Evolutionary conservation across 2,329 filamentous ascomycete species (phyloP).

Genomic region (Phyllosticta paracitricarpa): DNA sequence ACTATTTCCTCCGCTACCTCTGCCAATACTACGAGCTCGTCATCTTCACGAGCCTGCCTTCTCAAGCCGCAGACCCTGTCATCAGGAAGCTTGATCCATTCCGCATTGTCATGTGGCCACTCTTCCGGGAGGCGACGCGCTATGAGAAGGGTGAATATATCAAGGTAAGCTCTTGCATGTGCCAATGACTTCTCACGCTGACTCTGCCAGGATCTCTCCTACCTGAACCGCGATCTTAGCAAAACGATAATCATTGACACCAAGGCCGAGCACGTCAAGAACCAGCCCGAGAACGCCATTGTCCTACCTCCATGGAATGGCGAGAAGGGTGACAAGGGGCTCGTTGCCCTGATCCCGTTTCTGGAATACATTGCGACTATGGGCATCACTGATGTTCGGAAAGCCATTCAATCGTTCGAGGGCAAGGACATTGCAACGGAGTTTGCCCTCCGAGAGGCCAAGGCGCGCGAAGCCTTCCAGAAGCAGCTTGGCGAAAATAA

Average conservation of each 20-base stretch:
- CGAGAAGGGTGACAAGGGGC: conserved; percentile 68
- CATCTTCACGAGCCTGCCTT: conserved; percentile 84
- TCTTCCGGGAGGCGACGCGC: conserved; percentile 93
- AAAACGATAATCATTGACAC: conserved; percentile 95
- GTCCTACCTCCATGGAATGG: conserved; percentile 85
- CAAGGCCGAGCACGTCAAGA: conserved; percentile 66
- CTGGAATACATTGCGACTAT: conserved; percentile 95
- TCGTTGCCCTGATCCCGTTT: conserved; percentile 88
- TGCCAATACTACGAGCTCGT: conserved; percentile 98
- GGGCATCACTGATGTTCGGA: conserved; percentile 78
- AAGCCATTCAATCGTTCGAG: conserved; percentile 77
- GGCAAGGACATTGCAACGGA: conserved; percentile 83
- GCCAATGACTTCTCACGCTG: neutral
- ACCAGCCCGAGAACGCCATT: conserved; percentile 95
- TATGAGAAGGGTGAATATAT: conserved; percentile 94
- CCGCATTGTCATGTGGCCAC: conserved; percentile 87
- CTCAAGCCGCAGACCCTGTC: conserved; percentile 73
- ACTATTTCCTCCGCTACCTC: conserved; percentile 95
- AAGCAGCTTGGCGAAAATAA: conserved; percentile 63
- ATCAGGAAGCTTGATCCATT: conserved; percentile 91
- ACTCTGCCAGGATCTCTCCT: conserved; percentile 75
- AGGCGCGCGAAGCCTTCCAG: conserved; percentile 75
- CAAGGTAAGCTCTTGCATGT: conserved; percentile 53
- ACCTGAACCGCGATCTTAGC: conserved; percentile 88
- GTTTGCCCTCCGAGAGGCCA: conserved; percentile 79